Percentiles rank a stretch among this genome's conserved stretches.
Conservation (phyloP, 805 yeast genomes). For the Lipomyces lipofer region DNA sequence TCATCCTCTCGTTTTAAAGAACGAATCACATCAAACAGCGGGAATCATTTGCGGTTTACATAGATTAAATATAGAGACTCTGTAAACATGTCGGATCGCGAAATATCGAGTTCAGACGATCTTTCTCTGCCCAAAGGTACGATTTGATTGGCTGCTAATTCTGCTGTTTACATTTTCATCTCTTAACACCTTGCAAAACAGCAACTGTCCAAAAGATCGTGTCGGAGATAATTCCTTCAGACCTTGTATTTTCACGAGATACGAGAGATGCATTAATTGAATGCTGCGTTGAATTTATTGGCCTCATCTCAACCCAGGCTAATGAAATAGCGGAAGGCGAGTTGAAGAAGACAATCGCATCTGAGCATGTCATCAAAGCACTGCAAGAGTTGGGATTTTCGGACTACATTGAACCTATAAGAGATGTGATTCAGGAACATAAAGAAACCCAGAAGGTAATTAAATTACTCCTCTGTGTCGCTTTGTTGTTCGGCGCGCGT, state of each 20-base stretch:
- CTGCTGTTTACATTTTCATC: not conserved
- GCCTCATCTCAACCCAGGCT: conserved; percentile 89
- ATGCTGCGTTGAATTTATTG: conserved; percentile 92
- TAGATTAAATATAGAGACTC: too few species aligned
- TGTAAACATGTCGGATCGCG: conserved; percentile 36
- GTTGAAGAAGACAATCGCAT: conserved; percentile 92
- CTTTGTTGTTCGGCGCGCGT: not conserved
- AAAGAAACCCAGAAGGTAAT: conserved; percentile 74
- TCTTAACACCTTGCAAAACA: conserved; percentile 12
- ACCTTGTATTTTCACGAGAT: conserved; percentile 83
- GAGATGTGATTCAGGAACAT: conserved; percentile 78
- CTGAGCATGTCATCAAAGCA: conserved; percentile 93
- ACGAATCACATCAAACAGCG: too few species aligned
- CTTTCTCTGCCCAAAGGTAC: conserved; percentile 48
- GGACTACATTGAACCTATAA: conserved; percentile 79
- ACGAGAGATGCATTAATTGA: conserved; percentile 94
- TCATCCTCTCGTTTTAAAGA: too few species aligned
- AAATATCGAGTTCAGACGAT: conserved; percentile 40
- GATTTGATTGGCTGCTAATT: conserved; percentile 7
- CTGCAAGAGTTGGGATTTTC: conserved; percentile 81
- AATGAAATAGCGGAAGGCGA: conserved; percentile 96
- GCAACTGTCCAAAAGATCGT: conserved; percentile 97
- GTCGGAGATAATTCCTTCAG: conserved; percentile 85
- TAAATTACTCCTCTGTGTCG: not conserved
- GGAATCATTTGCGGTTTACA: too few species aligned